These are phyloP conservation scores for Carnegiea gigantea DNA, from an alignment of 179 eudicot species.

Conservation along the genomic window DNA sequence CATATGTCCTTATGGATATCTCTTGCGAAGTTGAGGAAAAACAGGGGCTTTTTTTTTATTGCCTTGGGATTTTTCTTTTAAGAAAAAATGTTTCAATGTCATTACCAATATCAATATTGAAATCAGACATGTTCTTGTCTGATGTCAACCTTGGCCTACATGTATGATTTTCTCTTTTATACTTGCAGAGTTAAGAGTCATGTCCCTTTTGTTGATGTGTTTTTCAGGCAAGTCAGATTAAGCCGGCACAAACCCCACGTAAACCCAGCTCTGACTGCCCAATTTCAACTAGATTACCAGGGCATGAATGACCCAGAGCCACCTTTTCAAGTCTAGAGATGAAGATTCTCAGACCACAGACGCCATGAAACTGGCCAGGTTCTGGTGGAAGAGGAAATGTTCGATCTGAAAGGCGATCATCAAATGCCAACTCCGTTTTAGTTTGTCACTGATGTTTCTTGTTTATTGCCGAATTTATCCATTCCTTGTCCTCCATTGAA, in stretches of 20 bases:
- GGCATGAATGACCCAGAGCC: not conserved
- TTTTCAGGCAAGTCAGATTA: conserved; percentile 47
- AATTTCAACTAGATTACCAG: conserved; percentile 10
- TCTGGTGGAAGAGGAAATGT: not conserved
- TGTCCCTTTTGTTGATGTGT: not conserved
- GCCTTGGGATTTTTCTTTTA: not conserved
- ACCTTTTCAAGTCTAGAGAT: conserved; percentile 5
- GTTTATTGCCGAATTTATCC: not conserved
- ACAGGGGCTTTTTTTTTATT: not conserved
- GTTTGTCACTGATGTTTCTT: not conserved
- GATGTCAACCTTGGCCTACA: not conserved
- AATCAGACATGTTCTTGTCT: not conserved
- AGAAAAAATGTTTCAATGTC: too few relatives aligned
- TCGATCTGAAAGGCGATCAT: not conserved
- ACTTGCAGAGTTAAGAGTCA: not conserved
- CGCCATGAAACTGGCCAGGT: not conserved
- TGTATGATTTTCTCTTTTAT: not conserved
- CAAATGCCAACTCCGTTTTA: not conserved
- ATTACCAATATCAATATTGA: too few relatives aligned
- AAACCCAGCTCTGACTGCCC: conserved; percentile 40
- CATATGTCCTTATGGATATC: not conserved
- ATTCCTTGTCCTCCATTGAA: not conserved
- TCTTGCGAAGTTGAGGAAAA: too few relatives aligned
- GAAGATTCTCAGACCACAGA: not conserved
- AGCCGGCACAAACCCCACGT: conserved; percentile 41